Evolutionary conservation across 805 yeast species (phyloP).

Genomic region (Wickerhamiella occidentalis): DNA sequence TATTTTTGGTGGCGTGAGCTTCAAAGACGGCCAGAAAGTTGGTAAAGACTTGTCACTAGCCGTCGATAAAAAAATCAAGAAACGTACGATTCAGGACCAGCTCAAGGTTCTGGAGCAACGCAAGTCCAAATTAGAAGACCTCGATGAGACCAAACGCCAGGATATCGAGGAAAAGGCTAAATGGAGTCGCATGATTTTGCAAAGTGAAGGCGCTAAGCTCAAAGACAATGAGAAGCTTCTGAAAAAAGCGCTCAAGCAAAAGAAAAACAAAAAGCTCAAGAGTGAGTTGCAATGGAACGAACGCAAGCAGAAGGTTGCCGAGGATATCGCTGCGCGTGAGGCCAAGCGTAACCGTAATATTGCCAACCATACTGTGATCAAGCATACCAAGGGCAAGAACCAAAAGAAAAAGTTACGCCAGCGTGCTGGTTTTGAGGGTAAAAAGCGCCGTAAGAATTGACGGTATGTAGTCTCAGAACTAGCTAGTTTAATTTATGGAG

Average conservation of each 20-base stretch:
- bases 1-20: slow-evolving; percentile 69
- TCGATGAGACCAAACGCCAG: slow-evolving; percentile 50
- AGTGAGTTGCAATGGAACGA: slow-evolving; percentile 89
- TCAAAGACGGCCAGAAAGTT: slow-evolving; percentile 67
- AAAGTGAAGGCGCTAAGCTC: slow-evolving; percentile 77
- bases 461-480: neutral
- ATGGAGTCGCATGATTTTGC: slow-evolving; percentile 76
- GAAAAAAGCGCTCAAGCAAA: slow-evolving; percentile 72
- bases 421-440: slow-evolving; percentile 90
- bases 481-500: neutral
- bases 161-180: slow-evolving; percentile 56
- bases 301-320: slow-evolving; percentile 67
- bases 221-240: slow-evolving; percentile 83
- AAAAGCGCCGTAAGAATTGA: slow-evolving; percentile 10
- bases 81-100: slow-evolving; percentile 87
- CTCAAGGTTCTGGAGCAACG: slow-evolving; percentile 61
- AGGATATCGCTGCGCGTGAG: slow-evolving; percentile 57
- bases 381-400: slow-evolving; percentile 61
- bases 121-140: slow-evolving; percentile 45
- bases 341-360: slow-evolving; percentile 89
- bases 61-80: slow-evolving; percentile 40
- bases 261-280: slow-evolving; percentile 70
- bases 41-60: slow-evolving; percentile 54
- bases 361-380: slow-evolving; percentile 13
- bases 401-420: slow-evolving; percentile 42